Evolutionary conservation across 805 yeast genomes (phyloP), one percentile per base, ranked within the genome.

Genomic region (Monosporozyma servazzii): DNA sequence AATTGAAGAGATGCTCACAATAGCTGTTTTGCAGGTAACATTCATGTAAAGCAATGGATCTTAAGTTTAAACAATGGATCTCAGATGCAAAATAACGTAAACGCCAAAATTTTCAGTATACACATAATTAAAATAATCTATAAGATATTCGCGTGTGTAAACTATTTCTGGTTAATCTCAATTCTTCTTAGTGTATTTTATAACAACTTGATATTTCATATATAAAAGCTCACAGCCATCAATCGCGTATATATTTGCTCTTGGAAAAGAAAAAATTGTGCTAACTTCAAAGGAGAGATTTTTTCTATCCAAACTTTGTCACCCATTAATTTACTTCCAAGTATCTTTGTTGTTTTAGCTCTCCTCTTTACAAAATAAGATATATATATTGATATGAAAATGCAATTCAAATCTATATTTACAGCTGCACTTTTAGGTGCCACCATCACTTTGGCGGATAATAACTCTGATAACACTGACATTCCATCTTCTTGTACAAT

Each of bases 401-500:
- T 81, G 85, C 84, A 78, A 73, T 71, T 78, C 71, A 79, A 75
- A 70, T 70, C 77, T 55, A 61, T 76, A 63, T 62, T 78, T 57
- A 31, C 49, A n/a, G 63, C 74, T 57, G 73, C 76, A 59, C 76
- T 82, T 61, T 56, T 78, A 48, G 75, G 77, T 58, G 77, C 78
- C 54, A 58, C 76, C 53, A 81, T 72, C 20, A 31, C 45, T 37
- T 48, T 45, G 21, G 54, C 59, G 47, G 49, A 48, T 29, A 51
- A 58, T 21, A 49, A 53, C 20, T 10, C 27, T 29, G 37, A 40
- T 7, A 47, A 48, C 47, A 48, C 79, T 51, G 75, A 78, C 25
- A 71, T 77, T 48, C 77, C 79, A 56, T 79, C 80, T 7, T 79
- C 82, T 29, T 86, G 95, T 78, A 75, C 86, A 39, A 80, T 84